Evolutionary conservation across 2,329 filamentous ascomycete genomes (phyloP).

Genomic region (Fusarium oxysporum): DNA sequence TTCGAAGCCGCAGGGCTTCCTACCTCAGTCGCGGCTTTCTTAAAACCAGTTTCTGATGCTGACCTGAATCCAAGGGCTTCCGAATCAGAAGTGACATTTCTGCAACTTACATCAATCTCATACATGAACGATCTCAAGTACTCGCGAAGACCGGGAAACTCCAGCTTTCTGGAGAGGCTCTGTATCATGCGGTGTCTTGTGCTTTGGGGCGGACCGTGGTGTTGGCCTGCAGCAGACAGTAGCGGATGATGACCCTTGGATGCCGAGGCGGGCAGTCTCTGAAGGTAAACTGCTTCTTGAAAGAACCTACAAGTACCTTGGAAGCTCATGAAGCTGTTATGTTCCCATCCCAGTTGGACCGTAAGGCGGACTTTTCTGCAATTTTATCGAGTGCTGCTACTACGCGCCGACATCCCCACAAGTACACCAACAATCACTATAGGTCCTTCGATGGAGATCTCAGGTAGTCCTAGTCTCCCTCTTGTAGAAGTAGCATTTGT

Average conservation of each 20-base stretch:
- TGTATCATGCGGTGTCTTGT: fast-evolving
- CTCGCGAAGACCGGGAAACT: fast-evolving
- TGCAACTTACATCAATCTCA: fast-evolving
- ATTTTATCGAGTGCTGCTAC: too few species aligned
- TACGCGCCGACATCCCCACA: too few species aligned
- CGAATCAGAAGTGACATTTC: neutral
- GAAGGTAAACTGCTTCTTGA: fast-evolving
- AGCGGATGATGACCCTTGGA: fast-evolving
- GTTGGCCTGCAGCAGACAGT: neutral
- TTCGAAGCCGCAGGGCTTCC: fast-evolving
- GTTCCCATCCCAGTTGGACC: fast-evolving
- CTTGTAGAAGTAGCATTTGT: too few species aligned
- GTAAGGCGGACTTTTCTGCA: too few species aligned
- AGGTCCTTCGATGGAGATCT: too few species aligned
- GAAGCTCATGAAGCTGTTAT: fast-evolving
- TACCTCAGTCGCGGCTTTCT: fast-evolving
- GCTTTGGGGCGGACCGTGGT: fast-evolving
- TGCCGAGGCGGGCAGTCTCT: fast-evolving
- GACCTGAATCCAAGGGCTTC: neutral
- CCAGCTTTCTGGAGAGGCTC: fast-evolving
- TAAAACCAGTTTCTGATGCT: fast-evolving
- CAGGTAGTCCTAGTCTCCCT: too few species aligned
- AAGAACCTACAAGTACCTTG: fast-evolving
- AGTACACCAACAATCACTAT: too few species aligned
- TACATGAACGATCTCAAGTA: fast-evolving